Evolutionary conservation across 805 yeast genomes (phyloP).

Genomic region (Starmerella scarabaei): DNA sequence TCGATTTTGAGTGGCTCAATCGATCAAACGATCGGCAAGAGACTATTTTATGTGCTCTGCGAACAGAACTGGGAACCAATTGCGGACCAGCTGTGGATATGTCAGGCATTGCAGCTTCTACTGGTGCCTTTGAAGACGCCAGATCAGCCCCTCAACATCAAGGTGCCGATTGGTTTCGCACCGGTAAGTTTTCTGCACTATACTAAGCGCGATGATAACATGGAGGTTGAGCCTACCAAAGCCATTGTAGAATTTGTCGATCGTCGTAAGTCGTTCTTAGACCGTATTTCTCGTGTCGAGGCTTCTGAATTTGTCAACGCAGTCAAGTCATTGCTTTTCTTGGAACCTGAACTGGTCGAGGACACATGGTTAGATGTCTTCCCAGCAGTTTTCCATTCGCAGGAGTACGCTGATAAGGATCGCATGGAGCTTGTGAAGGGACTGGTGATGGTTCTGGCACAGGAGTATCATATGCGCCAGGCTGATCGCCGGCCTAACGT

Average conservation of each 20-base stretch:
- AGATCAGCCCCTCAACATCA: conserved; percentile 36
- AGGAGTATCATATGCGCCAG: conserved; percentile 88
- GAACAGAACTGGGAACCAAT: conserved; percentile 96
- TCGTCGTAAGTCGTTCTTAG: conserved; percentile 23
- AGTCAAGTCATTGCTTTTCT: conserved; percentile 66
- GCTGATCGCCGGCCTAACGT: conserved; percentile 77
- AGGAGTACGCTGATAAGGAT: conserved; percentile 61
- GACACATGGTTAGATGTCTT: conserved; percentile 73
- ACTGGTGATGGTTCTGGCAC: conserved; percentile 64
- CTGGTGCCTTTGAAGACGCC: conserved; percentile 57
- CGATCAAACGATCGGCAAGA: conserved; percentile 61
- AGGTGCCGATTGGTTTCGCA: conserved; percentile 24
- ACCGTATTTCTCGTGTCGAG: conserved; percentile 31
- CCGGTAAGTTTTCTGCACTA: conserved; percentile 20
- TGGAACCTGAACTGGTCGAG: conserved; percentile 66
- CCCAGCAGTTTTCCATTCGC: conserved; percentile 53
- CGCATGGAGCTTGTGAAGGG: conserved; percentile 73
- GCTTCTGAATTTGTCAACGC: conserved; percentile 58
- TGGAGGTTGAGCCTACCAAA: conserved; percentile 26
- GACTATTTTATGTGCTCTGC: conserved; percentile 74
- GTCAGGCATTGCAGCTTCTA: conserved; percentile 78
- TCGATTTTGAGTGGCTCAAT: conserved; percentile 61
- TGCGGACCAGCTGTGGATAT: conserved; percentile 88
- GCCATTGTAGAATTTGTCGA: conserved; percentile 28
- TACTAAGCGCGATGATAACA: conserved; percentile 3